Evolutionary conservation across 1,284 basidiomycete species (phyloP), one percentile per base, ranked within the genome.

Genomic region (Vanrija sp.): DNA sequence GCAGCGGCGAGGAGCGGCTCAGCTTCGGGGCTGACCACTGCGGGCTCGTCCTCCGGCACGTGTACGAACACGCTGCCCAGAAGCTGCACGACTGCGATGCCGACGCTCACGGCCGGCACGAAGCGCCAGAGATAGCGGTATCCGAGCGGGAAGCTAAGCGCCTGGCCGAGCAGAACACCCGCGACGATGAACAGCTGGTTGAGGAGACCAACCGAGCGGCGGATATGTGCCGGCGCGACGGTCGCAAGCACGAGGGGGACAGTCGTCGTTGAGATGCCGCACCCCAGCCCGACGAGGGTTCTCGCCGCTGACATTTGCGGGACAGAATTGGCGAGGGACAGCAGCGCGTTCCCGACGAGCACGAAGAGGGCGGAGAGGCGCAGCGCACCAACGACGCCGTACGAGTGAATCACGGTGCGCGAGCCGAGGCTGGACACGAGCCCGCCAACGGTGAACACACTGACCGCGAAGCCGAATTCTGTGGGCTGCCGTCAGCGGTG

Each of bases 371-470:
- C 64, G 1, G 67, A 66, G 0, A 55, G 1, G 2, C 68, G 60
- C n/a, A 72, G 57, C 3, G 65, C 64, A 0, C 65, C 63, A 0
- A 68, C 51, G 9, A 64, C 51, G 2, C 69, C 70, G 12, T 58
- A 16, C 6, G 50, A 51, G 9, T 53, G 54, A 25, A 58, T 66
- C 47, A 67, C 52, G 19, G 38, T 18, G 29, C 54, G 63, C 1
- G 65, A 61, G 15, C 51, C 52, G 7, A 78, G 54, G 3, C 68
- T 67, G 3, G 74, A 75, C 6, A 73, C 38, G 3, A 80, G 66
- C 7, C 79, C 79, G 10, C 79, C 79, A 19, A 80, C 58, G 0
- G 78, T 79, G 63, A 78, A 80, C 43, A 78, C 72, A 14, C 78
- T 66, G 0, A 76, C 78, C 29, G 77, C 67, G 16, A 76, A 51